These are phyloP conservation scores for Clavulina sp. DNA, from an alignment of 768 basidiomycete genomes.

Conservation along the genomic window DNA sequence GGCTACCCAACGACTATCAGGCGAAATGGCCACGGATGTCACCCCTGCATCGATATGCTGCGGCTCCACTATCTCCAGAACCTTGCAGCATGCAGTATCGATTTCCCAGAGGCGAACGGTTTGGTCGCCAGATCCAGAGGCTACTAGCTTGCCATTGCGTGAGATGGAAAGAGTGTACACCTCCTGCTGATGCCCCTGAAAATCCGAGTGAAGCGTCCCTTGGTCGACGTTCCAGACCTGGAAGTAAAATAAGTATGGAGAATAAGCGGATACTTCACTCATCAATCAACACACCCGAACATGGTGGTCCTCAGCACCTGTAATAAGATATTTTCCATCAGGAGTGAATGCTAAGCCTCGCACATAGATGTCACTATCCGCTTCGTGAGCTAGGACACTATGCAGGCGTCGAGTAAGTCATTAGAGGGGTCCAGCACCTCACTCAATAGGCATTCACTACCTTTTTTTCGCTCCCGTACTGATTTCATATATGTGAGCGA, in stretches of 20 bases:
- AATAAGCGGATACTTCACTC: background rate
- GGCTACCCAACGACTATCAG: slow-evolving; percentile 31
- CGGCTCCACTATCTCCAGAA: slow-evolving; percentile 31
- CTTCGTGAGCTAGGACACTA: no score
- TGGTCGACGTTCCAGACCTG: slow-evolving; percentile 85
- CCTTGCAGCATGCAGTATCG: slow-evolving; percentile 26
- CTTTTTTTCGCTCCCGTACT: slow-evolving; percentile 72
- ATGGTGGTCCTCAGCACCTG: slow-evolving; percentile 77
- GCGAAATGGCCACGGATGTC: slow-evolving; percentile 40
- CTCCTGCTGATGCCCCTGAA: slow-evolving; percentile 79
- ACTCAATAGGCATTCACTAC: slow-evolving; percentile 32
- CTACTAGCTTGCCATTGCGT: slow-evolving; percentile 60
- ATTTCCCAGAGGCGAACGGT: slow-evolving; percentile 45
- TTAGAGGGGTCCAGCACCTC: no score
- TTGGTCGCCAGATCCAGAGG: slow-evolving; percentile 73
- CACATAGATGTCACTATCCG: slow-evolving; percentile 82
- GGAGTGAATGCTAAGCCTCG: slow-evolving; percentile 69
- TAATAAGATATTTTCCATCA: slow-evolving; percentile 50
- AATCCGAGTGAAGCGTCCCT: slow-evolving; percentile 57
- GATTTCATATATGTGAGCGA: slow-evolving; percentile 88
- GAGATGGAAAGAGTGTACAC: slow-evolving; percentile 90
- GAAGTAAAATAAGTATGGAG: background rate
- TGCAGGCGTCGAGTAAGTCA: no score
- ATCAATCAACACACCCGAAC: slow-evolving; percentile 45
- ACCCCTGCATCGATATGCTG: slow-evolving; percentile 51